Evolutionary conservation across 192 early-diverging fungal species (phyloP).

Genomic region (Paraglomus brasilianum): DNA sequence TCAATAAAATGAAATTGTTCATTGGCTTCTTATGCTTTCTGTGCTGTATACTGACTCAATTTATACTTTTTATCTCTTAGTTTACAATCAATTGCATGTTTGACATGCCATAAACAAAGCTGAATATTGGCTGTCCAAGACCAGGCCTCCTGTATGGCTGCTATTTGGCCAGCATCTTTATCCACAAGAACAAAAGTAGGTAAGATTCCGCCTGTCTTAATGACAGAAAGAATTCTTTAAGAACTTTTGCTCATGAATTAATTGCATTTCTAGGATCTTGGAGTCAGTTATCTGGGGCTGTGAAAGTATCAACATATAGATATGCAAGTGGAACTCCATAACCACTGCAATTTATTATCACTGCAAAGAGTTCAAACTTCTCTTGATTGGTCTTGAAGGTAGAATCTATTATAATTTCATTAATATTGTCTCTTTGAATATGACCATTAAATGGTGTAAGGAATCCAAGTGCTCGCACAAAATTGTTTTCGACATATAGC

Average conservation of each 20-base stretch:
- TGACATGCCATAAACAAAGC: slow-evolving; percentile 7
- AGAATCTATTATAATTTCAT: no score
- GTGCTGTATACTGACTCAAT: neutral
- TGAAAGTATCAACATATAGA: neutral
- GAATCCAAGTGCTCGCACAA: no score
- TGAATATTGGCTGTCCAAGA: slow-evolving; percentile 9
- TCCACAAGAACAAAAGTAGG: slow-evolving; percentile 14
- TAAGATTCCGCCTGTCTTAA: neutral
- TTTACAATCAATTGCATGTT: neutral
- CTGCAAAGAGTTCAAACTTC: no score
- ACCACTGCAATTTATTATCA: neutral
- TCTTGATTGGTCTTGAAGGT: no score
- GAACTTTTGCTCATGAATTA: neutral
- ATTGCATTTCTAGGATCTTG: slow-evolving; percentile 15
- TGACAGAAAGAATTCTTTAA: neutral
- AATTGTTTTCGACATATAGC: no score
- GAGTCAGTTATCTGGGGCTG: no score
- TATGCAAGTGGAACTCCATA: slow-evolving; percentile 2
- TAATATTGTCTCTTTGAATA: no score
- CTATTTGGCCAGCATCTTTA: slow-evolving; percentile 10
- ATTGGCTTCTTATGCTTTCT: neutral
- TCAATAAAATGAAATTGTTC: slow-evolving; percentile 23
- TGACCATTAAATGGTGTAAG: no score
- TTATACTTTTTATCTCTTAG: slow-evolving; percentile 8
- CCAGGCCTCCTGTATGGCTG: slow-evolving; percentile 16